These are phyloP conservation scores for Globisporangium recalcitrans DNA, from an alignment of 352 stramenopile species.

Conservation along the genomic window DNA sequence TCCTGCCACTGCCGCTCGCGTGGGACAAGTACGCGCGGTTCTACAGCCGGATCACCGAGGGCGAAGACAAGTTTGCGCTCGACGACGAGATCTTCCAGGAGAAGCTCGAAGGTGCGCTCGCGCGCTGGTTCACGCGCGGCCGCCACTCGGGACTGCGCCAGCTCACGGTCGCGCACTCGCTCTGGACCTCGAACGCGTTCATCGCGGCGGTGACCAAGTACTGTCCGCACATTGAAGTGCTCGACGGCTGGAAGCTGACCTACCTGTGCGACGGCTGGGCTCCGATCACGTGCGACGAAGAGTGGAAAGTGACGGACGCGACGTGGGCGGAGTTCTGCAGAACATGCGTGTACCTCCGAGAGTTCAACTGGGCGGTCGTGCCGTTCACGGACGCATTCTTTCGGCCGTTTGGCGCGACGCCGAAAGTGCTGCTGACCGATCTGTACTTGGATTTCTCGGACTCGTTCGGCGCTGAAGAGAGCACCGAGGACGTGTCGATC, in stretches of 20 bases:
- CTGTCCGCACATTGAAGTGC: slow-evolving; percentile 43
- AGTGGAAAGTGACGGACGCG: slow-evolving; percentile 37
- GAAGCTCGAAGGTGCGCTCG: slow-evolving; percentile 28
- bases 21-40: slow-evolving; percentile 34
- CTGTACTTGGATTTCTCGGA: slow-evolving; percentile 36
- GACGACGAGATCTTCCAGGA: slow-evolving; percentile 26
- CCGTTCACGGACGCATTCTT: slow-evolving; percentile 50
- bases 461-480: slow-evolving; percentile 14
- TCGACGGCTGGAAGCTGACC: slow-evolving; percentile 55
- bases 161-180: slow-evolving; percentile 33
- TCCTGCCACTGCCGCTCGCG: slow-evolving; percentile 35
- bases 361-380: slow-evolving; percentile 59
- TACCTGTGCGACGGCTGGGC: slow-evolving; percentile 45
- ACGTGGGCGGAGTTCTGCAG: slow-evolving; percentile 40
- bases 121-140: slow-evolving; percentile 34
- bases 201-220: slow-evolving; percentile 32
- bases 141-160: slow-evolving; percentile 29
- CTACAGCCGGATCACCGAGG: slow-evolving; percentile 18
- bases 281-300: slow-evolving; percentile 42
- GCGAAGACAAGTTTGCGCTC: slow-evolving; percentile 10
- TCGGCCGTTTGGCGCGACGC: slow-evolving; percentile 31
- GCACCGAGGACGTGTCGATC: not conserved
- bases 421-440: slow-evolving; percentile 36
- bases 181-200: slow-evolving; percentile 36
- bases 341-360: slow-evolving; percentile 30